Evolutionary conservation across 2,329 filamentous ascomycete genomes (phyloP).

Genomic region (Xylaria sp.): DNA sequence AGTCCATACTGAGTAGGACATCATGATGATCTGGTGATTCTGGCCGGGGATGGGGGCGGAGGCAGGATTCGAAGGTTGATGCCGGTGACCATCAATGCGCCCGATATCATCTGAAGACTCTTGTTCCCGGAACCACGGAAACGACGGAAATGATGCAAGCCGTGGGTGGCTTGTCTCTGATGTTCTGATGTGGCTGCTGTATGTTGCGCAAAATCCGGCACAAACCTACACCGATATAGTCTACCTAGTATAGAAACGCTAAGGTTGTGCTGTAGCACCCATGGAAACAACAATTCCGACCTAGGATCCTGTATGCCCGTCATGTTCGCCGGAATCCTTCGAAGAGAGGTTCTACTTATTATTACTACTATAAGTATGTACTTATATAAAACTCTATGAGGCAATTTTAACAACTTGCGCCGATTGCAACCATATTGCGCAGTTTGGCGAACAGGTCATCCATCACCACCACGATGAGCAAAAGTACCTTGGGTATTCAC

Average conservation of each 20-base stretch:
- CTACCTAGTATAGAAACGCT: too few relatives aligned
- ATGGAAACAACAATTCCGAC: constrained; percentile 30
- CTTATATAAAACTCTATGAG: not conserved
- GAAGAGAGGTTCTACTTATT: not conserved
- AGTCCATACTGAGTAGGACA: too few relatives aligned
- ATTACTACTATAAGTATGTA: too few relatives aligned
- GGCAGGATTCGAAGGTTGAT: constrained; percentile 14
- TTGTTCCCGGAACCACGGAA: constrained; percentile 32
- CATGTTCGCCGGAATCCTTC: constrained; percentile 24
- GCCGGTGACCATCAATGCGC: constrained; percentile 32
- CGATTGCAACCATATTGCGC: constrained; percentile 10
- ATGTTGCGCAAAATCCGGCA: constrained; percentile 9
- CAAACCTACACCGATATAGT: not conserved
- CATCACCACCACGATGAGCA: not conserved
- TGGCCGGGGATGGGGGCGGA: constrained; percentile 10
- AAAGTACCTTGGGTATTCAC: not conserved
- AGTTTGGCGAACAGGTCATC: constrained; percentile 15
- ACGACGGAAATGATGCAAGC: constrained; percentile 30
- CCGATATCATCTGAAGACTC: constrained; percentile 20
- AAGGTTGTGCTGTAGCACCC: not conserved
- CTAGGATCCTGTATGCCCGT: constrained; percentile 11
- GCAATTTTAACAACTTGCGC: constrained; percentile 1
- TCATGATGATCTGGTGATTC: constrained; percentile 11
- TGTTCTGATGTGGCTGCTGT: constrained; percentile 18
- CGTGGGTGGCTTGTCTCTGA: constrained; percentile 31